Evolutionary conservation across 2,329 filamentous ascomycete genomes (phyloP).

Genomic region (Colletotrichum salicis): DNA sequence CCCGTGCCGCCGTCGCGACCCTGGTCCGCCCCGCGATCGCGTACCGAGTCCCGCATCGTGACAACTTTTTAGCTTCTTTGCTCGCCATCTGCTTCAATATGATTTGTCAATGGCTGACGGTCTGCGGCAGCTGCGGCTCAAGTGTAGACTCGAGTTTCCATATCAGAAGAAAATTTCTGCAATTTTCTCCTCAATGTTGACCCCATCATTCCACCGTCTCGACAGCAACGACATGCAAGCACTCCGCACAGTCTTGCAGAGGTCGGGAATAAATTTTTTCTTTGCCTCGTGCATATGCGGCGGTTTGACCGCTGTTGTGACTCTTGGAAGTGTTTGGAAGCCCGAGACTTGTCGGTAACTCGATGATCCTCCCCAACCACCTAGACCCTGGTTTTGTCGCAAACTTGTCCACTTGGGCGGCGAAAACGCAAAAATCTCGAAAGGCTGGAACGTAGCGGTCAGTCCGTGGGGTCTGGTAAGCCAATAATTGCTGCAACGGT

Average conservation of each 20-base stretch:
- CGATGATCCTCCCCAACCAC: constrained; percentile 26
- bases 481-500: constrained; percentile 16
- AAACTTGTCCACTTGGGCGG: constrained; percentile 19
- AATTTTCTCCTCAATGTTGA: constrained; percentile 13
- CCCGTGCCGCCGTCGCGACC: constrained; percentile 23
- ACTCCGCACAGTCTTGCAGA: constrained; percentile 6
- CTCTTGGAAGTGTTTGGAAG: constrained; percentile 3
- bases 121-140: constrained; percentile 32
- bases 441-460: constrained; percentile 19
- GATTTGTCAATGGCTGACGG: constrained; percentile 32
- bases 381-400: constrained; percentile 19
- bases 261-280: background rate
- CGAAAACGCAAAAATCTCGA: constrained; percentile 2
- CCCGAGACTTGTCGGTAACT: constrained; percentile 16
- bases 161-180: constrained; percentile 25
- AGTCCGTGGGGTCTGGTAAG: constrained; percentile 12
- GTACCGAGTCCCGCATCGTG: constrained; percentile 27
- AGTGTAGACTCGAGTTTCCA: constrained; percentile 13
- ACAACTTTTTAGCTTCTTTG: constrained; percentile 19
- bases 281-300: constrained; percentile 8
- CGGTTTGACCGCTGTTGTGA: constrained; percentile 35
- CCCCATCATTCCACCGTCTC: constrained; percentile 17
- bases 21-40: constrained; percentile 33
- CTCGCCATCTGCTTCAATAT: constrained; percentile 24
- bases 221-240: constrained; percentile 25